Percentiles rank a stretch among this genome's conserved stretches.
phyloP scores from a whole-genome alignment of 1,284 basidiomycete species.

The Ceratobasidium theobromae region DNA sequence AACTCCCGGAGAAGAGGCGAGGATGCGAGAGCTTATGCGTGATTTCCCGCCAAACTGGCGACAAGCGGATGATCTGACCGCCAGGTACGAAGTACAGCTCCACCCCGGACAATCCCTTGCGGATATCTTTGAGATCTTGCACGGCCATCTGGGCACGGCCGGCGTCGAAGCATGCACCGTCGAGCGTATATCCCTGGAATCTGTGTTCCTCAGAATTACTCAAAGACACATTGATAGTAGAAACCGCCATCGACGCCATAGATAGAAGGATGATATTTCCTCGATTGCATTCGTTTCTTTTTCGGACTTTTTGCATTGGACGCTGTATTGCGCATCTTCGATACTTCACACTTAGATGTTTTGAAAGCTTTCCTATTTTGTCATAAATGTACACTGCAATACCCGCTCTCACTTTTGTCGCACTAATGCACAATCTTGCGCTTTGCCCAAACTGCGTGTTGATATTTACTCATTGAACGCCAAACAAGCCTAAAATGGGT shows the following conservation, averaged over 20 bases:
- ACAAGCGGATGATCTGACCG: conserved; percentile 72
- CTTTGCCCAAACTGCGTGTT: neutral
- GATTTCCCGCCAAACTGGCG: conserved; percentile 58
- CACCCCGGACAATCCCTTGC: conserved; percentile 29
- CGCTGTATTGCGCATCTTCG: neutral
- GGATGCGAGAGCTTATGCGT: conserved; percentile 60
- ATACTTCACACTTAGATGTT: neutral
- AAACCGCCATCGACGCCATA: conserved; percentile 7
- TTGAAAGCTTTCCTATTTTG: no score
- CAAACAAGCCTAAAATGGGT: conserved; percentile 4
- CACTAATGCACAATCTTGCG: neutral
- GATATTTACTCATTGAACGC: conserved; percentile 3
- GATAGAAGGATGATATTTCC: neutral
- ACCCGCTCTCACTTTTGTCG: neutral
- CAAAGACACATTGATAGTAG: conserved; percentile 11
- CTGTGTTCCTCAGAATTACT: conserved; percentile 64
- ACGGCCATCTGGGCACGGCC: conserved; percentile 52
- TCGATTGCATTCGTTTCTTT: conserved; percentile 1
- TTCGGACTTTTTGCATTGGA: conserved; percentile 13
- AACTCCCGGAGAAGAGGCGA: conserved; percentile 57
- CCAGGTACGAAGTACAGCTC: conserved; percentile 76
- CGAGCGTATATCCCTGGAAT: conserved; percentile 67
- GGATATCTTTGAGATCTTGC: conserved; percentile 33
- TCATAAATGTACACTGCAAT: conserved; percentile 22
- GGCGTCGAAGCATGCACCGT: conserved; percentile 58